These are phyloP conservation scores for Pseudozyma tsukubaensis DNA, from an alignment of 1,284 basidiomycete species.

Conservation along the genomic window DNA sequence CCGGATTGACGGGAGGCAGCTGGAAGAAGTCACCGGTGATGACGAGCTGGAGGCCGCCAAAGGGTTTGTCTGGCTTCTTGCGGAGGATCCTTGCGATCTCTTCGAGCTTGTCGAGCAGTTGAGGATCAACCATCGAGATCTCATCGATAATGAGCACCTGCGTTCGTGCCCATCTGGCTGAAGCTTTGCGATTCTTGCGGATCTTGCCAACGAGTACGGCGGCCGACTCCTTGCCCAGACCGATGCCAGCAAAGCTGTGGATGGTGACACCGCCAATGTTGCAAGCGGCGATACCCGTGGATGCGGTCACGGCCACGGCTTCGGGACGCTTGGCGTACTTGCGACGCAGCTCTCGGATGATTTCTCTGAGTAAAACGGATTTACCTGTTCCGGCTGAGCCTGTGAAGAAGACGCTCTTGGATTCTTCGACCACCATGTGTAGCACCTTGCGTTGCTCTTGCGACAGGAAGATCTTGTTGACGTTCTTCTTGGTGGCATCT, in stretches of 20 bases:
- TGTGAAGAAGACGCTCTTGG: constrained; percentile 90
- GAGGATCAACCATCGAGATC: constrained; percentile 94
- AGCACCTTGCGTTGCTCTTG: constrained; percentile 64
- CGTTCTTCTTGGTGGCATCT: constrained; percentile 18
- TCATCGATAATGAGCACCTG: constrained; percentile 94
- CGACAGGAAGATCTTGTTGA: constrained; percentile 58
- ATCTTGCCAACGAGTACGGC: constrained; percentile 77
- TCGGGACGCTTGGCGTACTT: constrained; percentile 72
- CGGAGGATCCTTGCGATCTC: constrained; percentile 77
- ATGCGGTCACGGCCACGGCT: constrained; percentile 85
- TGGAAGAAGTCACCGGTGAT: constrained; percentile 97
- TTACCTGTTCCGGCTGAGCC: constrained; percentile 95
- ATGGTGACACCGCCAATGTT: constrained; percentile 93
- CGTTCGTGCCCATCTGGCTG: constrained; percentile 77
- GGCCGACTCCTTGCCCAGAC: constrained; percentile 79
- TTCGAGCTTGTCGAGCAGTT: constrained; percentile 88
- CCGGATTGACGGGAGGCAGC: constrained; percentile 84
- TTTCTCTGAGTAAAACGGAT: constrained; percentile 89
- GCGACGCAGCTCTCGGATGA: constrained; percentile 77
- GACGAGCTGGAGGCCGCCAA: constrained; percentile 95
- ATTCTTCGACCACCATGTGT: constrained; percentile 59
- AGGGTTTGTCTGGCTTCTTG: constrained; percentile 74
- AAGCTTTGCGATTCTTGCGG: constrained; percentile 77
- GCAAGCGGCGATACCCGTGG: constrained; percentile 87
- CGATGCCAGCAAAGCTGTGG: constrained; percentile 91